These are phyloP conservation scores for Fusarium nurragi DNA, from an alignment of 2,329 filamentous ascomycete genomes.

Conservation along the genomic window DNA sequence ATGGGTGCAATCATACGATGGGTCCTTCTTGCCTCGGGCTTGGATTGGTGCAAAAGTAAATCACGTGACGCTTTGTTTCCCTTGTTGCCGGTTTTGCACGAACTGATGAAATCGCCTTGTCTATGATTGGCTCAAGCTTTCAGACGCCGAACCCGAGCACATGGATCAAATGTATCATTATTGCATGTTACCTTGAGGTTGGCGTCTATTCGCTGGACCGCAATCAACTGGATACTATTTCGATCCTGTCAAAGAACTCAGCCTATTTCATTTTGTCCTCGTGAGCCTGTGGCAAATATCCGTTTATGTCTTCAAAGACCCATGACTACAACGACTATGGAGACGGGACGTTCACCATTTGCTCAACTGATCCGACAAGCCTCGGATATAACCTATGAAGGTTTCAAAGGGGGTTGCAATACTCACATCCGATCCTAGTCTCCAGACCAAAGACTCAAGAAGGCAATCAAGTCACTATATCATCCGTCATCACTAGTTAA, in stretches of 20 bases:
- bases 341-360: neutral
- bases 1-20: conserved; percentile 47
- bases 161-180: neutral
- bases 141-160: neutral
- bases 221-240: neutral
- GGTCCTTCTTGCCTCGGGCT: conserved; percentile 22
- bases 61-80: conserved; percentile 14
- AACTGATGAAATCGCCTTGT: conserved; percentile 26
- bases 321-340: neutral
- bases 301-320: neutral
- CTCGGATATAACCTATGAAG: neutral
- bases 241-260: neutral
- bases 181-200: neutral
- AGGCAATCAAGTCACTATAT: neutral
- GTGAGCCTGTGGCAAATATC: neutral
- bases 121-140: conserved; percentile 23
- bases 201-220: neutral
- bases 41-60: conserved; percentile 8
- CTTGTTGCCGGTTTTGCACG: conserved; percentile 34
- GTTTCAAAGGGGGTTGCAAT: neutral
- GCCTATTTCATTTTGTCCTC: neutral
- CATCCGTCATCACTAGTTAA: neutral
- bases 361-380: no score
- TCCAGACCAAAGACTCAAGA: neutral
- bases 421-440: neutral